Evolutionary conservation across 176 grass and related monocot species (phyloP).

Genomic region (Zoysia pacifica): DNA sequence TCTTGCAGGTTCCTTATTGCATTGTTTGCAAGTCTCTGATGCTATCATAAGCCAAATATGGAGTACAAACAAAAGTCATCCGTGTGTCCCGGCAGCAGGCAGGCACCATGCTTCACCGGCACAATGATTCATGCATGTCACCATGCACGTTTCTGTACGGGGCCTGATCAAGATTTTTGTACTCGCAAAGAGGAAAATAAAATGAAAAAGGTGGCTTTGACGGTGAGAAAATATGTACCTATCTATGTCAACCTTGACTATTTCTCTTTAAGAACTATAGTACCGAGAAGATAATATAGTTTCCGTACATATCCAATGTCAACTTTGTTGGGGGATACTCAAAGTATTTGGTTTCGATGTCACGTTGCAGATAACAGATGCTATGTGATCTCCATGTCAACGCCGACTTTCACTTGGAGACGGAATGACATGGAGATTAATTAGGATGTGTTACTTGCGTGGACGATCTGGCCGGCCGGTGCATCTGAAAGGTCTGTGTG

Average conservation of each 20-base stretch:
- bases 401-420: no score
- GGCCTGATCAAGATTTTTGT: background rate
- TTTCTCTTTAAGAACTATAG: background rate
- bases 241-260: background rate
- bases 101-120: background rate
- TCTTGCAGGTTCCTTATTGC: background rate
- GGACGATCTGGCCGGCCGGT: background rate
- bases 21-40: background rate
- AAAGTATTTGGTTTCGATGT: no score
- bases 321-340: background rate
- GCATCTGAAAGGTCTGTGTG: background rate
- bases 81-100: background rate
- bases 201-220: background rate
- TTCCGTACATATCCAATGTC: background rate
- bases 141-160: background rate
- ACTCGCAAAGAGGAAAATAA: no score
- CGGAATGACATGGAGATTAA: no score
- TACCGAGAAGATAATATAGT: background rate
- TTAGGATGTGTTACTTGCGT: no score
- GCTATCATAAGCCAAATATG: background rate
- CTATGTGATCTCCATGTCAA: no score
- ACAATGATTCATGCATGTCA: background rate
- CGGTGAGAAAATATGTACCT: background rate
- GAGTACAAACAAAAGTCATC: background rate
- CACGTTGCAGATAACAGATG: no score